Conservation (phyloP, 805 yeast species). For the Saccharomycopsis selenospora region DNA sequence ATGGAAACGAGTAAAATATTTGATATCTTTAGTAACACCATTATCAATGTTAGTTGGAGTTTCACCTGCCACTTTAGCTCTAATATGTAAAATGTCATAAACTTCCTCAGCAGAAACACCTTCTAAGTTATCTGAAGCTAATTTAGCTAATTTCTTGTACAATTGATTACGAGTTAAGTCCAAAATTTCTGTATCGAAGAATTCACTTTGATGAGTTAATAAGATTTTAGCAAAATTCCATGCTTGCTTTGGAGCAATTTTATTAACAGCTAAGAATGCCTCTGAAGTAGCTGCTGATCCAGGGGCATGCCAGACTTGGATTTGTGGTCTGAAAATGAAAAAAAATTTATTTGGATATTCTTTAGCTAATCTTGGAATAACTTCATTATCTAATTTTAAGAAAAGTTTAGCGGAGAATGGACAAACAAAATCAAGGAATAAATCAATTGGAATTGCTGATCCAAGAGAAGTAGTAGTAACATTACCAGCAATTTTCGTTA, state of each 20-base stretch:
- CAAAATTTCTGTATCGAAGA: conserved; percentile 55
- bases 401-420: conserved; percentile 65
- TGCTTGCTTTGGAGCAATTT: conserved; percentile 43
- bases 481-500: conserved; percentile 9
- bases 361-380: conserved; percentile 45
- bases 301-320: conserved; percentile 86
- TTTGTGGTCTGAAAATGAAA: conserved; percentile 59
- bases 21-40: conserved; percentile 51
- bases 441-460: conserved; percentile 37
- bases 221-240: conserved; percentile 51
- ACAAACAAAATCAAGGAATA: conserved; percentile 72
- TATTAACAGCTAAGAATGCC: conserved; percentile 63
- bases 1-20: conserved; percentile 64
- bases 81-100: conserved; percentile 29
- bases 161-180: conserved; percentile 49
- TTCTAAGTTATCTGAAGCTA: conserved; percentile 35
- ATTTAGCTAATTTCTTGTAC: conserved; percentile 43
- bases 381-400: conserved; percentile 42
- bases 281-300: conserved; percentile 63
- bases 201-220: conserved; percentile 46
- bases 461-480: not conserved
- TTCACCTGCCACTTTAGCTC: conserved; percentile 25
- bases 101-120: conserved; percentile 28
- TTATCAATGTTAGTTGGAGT: conserved; percentile 47
- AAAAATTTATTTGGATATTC: conserved; percentile 45